Evolutionary conservation across 179 eudicot species (phyloP).

Genomic region (Gypsophila paniculata): DNA sequence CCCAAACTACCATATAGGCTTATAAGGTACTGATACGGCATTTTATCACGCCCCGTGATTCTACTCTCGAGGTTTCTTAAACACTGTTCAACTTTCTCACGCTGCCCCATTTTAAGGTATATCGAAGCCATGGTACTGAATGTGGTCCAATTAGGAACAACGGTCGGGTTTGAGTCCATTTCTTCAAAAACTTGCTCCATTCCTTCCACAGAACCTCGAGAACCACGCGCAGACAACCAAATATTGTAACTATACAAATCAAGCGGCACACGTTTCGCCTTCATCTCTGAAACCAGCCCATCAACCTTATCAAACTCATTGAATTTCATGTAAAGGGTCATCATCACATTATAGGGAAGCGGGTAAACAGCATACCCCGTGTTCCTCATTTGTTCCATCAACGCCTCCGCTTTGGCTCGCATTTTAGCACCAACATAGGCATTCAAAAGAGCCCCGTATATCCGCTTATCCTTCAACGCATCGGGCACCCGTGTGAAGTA

Average conservation of each 20-base stretch:
- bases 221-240: conserved; percentile 81
- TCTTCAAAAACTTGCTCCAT: conserved; percentile 67
- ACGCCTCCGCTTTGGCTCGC: conserved; percentile 61
- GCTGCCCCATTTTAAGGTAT: conserved; percentile 48
- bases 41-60: conserved; percentile 53
- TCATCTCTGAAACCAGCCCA: conserved; percentile 55
- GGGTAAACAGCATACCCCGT: conserved; percentile 47
- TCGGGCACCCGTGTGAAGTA: conserved; percentile 60
- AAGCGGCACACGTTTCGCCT: conserved; percentile 42
- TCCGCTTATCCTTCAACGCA: conserved; percentile 57
- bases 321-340: conserved; percentile 76
- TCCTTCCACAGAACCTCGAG: conserved; percentile 50
- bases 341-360: conserved; percentile 77
- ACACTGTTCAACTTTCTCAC: conserved; percentile 56
- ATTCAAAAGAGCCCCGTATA: conserved; percentile 77
- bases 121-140: conserved; percentile 68
- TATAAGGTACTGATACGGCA: conserved; percentile 69
- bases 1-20: conserved; percentile 65
- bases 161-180: conserved; percentile 39
- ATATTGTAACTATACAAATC: conserved; percentile 75
- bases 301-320: conserved; percentile 57
- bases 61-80: conserved; percentile 54
- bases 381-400: conserved; percentile 51
- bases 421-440: conserved; percentile 60
- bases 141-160: conserved; percentile 72